Evolutionary conservation across 306 rosid species (phyloP).

Genomic region (Datisca glomerata): DNA sequence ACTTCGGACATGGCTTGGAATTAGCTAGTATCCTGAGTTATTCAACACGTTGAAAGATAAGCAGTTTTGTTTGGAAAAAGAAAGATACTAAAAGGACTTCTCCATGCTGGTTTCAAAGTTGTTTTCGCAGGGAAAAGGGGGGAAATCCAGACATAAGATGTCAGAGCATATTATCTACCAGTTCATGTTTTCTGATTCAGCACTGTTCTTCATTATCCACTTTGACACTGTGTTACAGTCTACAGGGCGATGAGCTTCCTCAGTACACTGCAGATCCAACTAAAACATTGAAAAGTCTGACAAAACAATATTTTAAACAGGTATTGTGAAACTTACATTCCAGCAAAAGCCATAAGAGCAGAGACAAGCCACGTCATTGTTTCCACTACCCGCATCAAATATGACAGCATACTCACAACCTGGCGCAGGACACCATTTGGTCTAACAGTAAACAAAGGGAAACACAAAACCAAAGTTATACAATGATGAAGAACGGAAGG

Average conservation of each 20-base stretch:
- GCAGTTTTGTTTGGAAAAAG: background rate
- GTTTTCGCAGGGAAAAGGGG: too few species aligned
- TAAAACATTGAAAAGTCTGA: background rate
- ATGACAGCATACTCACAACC: constrained; percentile 62
- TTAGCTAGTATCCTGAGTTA: constrained; percentile 58
- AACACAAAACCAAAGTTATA: background rate
- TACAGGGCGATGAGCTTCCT: constrained; percentile 89
- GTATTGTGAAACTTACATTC: constrained; percentile 24
- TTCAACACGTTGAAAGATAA: background rate
- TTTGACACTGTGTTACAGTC: constrained; percentile 61
- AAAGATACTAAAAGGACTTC: background rate
- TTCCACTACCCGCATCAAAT: constrained; percentile 43
- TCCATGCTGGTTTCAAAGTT: background rate
- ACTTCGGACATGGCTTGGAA: constrained; percentile 86
- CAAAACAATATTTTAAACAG: background rate
- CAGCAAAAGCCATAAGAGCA: constrained; percentile 70
- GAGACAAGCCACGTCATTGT: constrained; percentile 53
- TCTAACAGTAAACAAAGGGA: constrained; percentile 19
- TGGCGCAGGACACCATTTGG: constrained; percentile 91
- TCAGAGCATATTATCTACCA: constrained; percentile 17
- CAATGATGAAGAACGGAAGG: background rate
- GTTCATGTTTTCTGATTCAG: constrained; percentile 67
- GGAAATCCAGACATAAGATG: too few species aligned
- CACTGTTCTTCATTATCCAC: constrained; percentile 62
- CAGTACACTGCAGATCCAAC: constrained; percentile 29